phyloP scores from a whole-genome alignment of 2,329 filamentous ascomycete species.

The Fusarium liriodendri region DNA sequence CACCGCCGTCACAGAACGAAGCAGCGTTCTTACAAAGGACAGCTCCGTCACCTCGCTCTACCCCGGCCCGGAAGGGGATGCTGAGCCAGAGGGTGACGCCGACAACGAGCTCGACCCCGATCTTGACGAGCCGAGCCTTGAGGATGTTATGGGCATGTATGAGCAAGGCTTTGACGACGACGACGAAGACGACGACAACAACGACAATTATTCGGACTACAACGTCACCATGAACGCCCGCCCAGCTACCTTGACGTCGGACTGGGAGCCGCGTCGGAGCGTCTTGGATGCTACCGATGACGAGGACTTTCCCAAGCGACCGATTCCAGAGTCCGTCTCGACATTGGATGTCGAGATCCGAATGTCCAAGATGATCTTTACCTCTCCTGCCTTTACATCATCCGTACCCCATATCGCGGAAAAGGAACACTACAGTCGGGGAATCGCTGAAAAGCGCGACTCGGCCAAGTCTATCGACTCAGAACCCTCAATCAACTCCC shows the following conservation, averaged over 20 bases:
- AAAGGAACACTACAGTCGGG: slow-evolving; percentile 44
- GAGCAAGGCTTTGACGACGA: slow-evolving; percentile 69
- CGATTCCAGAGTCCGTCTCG: slow-evolving; percentile 38
- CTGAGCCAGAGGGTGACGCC: slow-evolving; percentile 50
- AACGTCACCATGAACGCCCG: slow-evolving; percentile 22
- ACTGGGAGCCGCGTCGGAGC: slow-evolving; percentile 36
- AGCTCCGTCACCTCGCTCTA: slow-evolving; percentile 77
- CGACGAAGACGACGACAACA: slow-evolving; percentile 53
- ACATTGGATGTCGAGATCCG: slow-evolving; percentile 53
- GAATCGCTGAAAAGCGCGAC: slow-evolving; percentile 57
- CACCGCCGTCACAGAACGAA: slow-evolving; percentile 78
- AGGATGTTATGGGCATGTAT: slow-evolving; percentile 78
- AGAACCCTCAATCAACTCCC: slow-evolving; percentile 43
- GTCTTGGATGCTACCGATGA: slow-evolving; percentile 26
- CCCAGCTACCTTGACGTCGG: slow-evolving; percentile 53
- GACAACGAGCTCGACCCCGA: slow-evolving; percentile 43
- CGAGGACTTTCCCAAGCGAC: slow-evolving; percentile 32
- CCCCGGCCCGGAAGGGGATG: slow-evolving; percentile 30
- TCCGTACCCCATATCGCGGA: slow-evolving; percentile 54
- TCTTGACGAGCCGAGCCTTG: slow-evolving; percentile 70
- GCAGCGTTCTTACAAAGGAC: slow-evolving; percentile 82
- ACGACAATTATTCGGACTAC: slow-evolving; percentile 40
- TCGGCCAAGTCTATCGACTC: slow-evolving; percentile 62
- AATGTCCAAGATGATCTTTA: slow-evolving; percentile 55
- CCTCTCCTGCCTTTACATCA: slow-evolving; percentile 51